A percentile compares a stretch with the other conserved stretches of the same genome.
These are phyloP conservation scores for Fusarium acutatum DNA, from an alignment of 2,329 filamentous ascomycete species.

Conservation along the genomic window DNA sequence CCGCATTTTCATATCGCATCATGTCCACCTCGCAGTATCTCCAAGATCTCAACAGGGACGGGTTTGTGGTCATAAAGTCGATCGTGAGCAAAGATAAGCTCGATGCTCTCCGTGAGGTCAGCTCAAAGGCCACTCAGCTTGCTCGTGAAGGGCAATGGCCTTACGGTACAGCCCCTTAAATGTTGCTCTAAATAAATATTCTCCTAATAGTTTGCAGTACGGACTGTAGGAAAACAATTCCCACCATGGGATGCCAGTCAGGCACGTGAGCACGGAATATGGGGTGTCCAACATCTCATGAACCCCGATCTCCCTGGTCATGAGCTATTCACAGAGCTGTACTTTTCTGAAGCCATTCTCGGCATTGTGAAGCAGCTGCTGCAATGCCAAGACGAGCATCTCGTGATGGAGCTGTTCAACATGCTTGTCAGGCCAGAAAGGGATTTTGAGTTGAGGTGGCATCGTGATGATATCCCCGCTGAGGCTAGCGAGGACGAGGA, in stretches of 20 bases:
- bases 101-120: slow-evolving; percentile 66
- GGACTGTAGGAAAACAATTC: slow-evolving; percentile 77
- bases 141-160: slow-evolving; percentile 81
- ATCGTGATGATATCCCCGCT: slow-evolving; percentile 83
- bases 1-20: slow-evolving; percentile 16
- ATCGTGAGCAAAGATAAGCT: slow-evolving; percentile 68
- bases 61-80: slow-evolving; percentile 77
- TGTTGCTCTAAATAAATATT: slow-evolving; percentile 70
- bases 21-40: slow-evolving; percentile 38
- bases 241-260: slow-evolving; percentile 78
- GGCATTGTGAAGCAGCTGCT: slow-evolving; percentile 72
- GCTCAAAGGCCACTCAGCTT: slow-evolving; percentile 63
- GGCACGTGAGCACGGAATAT: slow-evolving; percentile 72
- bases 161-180: slow-evolving; percentile 51
- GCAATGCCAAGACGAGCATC: slow-evolving; percentile 61
- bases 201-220: background rate
- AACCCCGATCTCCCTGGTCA: slow-evolving; percentile 74
- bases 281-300: slow-evolving; percentile 88
- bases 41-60: slow-evolving; percentile 70
- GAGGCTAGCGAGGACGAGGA: slow-evolving; percentile 74
- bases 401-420: slow-evolving; percentile 91
- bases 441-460: slow-evolving; percentile 83
- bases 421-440: slow-evolving; percentile 77
- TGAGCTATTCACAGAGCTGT: slow-evolving; percentile 69
- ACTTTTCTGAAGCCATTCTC: slow-evolving; percentile 75